Percentiles rank a stretch among this genome's conserved stretches.
Evolutionary conservation across 495 filamentous ascomycete species (phyloP).

Genomic region (Penicillium pancosmium): DNA sequence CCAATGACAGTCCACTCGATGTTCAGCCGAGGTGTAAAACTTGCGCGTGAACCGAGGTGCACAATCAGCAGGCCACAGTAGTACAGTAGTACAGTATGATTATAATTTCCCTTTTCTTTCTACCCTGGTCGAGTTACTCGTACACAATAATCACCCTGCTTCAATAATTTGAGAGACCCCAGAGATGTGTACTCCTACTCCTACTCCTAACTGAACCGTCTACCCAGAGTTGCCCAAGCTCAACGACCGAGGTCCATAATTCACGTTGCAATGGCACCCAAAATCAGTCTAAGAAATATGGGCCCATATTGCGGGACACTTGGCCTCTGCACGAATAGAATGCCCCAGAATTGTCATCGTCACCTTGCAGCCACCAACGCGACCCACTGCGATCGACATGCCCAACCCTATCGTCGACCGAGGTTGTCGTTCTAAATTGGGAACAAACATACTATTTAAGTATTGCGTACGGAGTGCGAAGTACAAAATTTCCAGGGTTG

Average conservation of each 20-base stretch:
- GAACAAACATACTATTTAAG: too few species aligned
- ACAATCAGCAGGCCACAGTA: too few species aligned
- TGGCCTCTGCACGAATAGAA: slow-evolving; percentile 3
- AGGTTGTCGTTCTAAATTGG: not conserved
- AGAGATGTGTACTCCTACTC: too few species aligned
- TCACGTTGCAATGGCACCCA: not conserved
- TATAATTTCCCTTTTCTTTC: too few species aligned
- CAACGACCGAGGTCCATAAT: not conserved
- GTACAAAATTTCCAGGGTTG: too few species aligned
- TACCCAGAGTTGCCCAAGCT: not conserved
- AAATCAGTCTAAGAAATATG: not conserved
- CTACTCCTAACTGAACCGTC: too few species aligned
- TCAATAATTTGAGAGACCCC: too few species aligned
- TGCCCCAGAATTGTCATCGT: not conserved
- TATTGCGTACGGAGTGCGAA: too few species aligned
- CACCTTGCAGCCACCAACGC: not conserved
- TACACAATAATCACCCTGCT: too few species aligned
- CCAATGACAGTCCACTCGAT: slow-evolving; percentile 20
- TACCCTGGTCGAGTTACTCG: too few species aligned
- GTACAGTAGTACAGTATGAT: too few species aligned
- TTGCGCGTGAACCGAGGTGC: not conserved
- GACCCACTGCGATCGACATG: slow-evolving; percentile 2
- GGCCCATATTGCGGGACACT: not conserved
- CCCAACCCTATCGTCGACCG: not conserved
- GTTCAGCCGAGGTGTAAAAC: slow-evolving; percentile 19